Evolutionary conservation across 169 alveolate species (phyloP).

Genomic region (Cryptosporidium tyzzeri): DNA sequence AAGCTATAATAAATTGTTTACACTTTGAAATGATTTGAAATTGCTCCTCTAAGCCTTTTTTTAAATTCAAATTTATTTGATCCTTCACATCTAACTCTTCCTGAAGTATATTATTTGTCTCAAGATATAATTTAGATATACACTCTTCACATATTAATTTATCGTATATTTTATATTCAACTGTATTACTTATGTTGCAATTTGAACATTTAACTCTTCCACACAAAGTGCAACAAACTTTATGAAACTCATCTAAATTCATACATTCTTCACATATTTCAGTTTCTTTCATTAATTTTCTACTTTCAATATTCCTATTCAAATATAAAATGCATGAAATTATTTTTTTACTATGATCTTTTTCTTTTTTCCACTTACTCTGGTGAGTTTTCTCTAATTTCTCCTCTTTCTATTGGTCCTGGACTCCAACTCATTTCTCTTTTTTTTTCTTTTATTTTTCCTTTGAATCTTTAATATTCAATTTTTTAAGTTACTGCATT

Average conservation of each 20-base stretch:
- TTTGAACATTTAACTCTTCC: background rate
- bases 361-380: background rate
- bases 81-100: slow-evolving; percentile 66
- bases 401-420: background rate
- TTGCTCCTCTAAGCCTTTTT: slow-evolving; percentile 62
- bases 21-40: slow-evolving; percentile 52
- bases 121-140: slow-evolving; percentile 12
- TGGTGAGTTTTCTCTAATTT: background rate
- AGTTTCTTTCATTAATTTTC: background rate
- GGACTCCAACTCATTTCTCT: background rate
- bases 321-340: background rate
- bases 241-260: background rate
- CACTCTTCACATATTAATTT: slow-evolving; percentile 33
- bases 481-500: background rate
- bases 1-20: slow-evolving; percentile 34
- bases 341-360: background rate
- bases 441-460: background rate
- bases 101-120: slow-evolving; percentile 8
- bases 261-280: background rate
- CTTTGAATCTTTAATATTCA: background rate
- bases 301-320: background rate
- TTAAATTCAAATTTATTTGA: slow-evolving; percentile 43
- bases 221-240: slow-evolving; percentile 28
- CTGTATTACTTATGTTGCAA: background rate
- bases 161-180: background rate